Evolutionary conservation across 306 rosid genomes (phyloP).

Genomic region (Gillenia trifoliata): DNA sequence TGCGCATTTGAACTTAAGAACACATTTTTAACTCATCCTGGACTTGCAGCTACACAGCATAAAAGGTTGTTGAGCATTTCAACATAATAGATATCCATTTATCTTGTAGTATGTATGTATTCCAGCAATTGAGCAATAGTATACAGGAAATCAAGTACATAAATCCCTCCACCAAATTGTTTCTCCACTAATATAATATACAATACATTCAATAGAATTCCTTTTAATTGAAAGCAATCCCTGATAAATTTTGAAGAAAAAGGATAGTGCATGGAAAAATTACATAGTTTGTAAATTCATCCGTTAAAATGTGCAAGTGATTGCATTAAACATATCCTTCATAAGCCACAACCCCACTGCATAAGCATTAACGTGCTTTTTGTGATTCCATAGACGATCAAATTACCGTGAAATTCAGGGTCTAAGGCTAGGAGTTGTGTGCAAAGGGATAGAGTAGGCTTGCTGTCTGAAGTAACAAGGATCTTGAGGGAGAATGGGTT

Average conservation of each 20-base stretch:
- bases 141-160: background rate
- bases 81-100: too few species aligned
- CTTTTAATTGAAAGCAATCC: too few species aligned
- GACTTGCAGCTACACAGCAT: too few species aligned
- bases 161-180: background rate
- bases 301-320: background rate
- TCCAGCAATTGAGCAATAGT: too few species aligned
- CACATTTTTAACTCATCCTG: too few species aligned
- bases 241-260: background rate
- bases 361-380: too few species aligned
- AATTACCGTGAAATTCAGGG: conserved; percentile 38
- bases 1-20: background rate
- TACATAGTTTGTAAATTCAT: background rate
- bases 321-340: background rate
- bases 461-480: conserved; percentile 79
- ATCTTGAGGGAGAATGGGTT: conserved; percentile 77
- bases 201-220: too few species aligned
- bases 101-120: too few species aligned
- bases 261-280: background rate
- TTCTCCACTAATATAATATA: background rate
- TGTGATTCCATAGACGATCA: too few species aligned
- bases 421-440: conserved; percentile 72
- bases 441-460: conserved; percentile 72
- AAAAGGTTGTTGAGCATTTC: too few species aligned
- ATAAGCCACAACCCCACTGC: too few species aligned